Base-by-base conservation (phyloP, 2,329 filamentous ascomycete species). In the Microascus cirrosus region DNA sequence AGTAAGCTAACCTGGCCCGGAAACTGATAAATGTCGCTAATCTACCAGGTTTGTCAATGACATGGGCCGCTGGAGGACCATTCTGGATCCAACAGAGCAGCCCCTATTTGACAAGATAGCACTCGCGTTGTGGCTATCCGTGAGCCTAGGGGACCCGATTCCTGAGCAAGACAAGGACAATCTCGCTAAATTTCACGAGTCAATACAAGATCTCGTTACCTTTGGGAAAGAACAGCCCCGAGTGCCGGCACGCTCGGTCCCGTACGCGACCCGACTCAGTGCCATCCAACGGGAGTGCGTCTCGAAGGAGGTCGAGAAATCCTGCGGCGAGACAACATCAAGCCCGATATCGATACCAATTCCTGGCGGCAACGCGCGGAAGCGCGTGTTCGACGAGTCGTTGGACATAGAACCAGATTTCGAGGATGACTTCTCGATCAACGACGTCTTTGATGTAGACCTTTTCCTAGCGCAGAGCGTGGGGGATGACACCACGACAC, bases 61-160 rank as follows among this genome's bases (percentile, higher is more conserved):
- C 54, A 56, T 68, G 3, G 57, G 61, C 6, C 62, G 66, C 12
- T 68, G 67, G 67, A 66, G 61, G 34, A 55, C 61, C 1, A 18
- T 65, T 2, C 32, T 68, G 4, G 56, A 60, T 1, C 53, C 55
- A 7, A 39, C 55, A 10, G 63, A 65, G 10, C 55, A 58, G 24
- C 15, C 48, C 22, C 55, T 65, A 12, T 68, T 68, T 56, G 63
- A 68, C 51, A 56, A 62, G 18, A 45, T 68, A 48, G 60, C 60
- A 8, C 60, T 63, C 35, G 53, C 60, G 11, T 60, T 64, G 13
- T 68, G 66, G 67, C 57, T 48, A n/a, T 57, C 50, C 48, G 25
- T 56, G 2, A 60, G 59, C n/a, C 48, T 42, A 10, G 8, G 13
- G 8, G 45, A 52, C 13, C 55, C 55, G 25, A 7, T 13, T 12